These are phyloP conservation scores for Penicillium glabrum DNA, from an alignment of 2,329 filamentous ascomycete genomes.

Conservation along the genomic window DNA sequence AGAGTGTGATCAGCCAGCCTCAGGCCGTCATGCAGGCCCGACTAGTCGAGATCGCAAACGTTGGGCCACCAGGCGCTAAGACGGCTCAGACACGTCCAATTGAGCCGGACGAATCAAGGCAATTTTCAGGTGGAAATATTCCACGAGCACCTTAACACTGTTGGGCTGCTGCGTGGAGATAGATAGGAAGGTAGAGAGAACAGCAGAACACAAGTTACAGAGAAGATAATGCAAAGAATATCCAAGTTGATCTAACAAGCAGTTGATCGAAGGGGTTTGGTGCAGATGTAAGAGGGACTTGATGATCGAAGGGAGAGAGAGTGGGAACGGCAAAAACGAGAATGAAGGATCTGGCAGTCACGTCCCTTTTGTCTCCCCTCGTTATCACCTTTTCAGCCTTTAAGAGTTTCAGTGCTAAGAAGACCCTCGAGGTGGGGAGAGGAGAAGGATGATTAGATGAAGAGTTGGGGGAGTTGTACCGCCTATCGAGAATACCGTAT, in stretches of 20 bases:
- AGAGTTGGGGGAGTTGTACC: slow-evolving; percentile 15
- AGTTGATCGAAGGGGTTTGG: background rate
- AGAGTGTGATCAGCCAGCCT: slow-evolving; percentile 14
- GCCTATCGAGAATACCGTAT: background rate
- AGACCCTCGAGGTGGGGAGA: slow-evolving; percentile 12
- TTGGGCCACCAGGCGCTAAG: slow-evolving; percentile 30
- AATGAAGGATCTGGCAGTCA: slow-evolving; percentile 7
- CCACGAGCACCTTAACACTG: slow-evolving; percentile 4
- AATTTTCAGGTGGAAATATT: slow-evolving; percentile 5
- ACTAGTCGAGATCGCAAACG: slow-evolving; percentile 17
- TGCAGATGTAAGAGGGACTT: background rate
- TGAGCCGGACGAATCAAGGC: slow-evolving; percentile 17
- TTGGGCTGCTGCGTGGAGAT: background rate
- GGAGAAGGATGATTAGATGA: slow-evolving; percentile 2
- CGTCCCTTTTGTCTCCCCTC: slow-evolving; percentile 13
- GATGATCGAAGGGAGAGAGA: background rate
- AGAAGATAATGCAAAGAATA: background rate
- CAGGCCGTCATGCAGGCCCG: slow-evolving; percentile 23
- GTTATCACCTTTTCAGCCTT: background rate
- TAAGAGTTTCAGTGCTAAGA: background rate
- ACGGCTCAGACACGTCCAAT: slow-evolving; percentile 16
- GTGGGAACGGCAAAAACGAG: background rate
- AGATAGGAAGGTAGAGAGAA: background rate
- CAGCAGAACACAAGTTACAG: background rate
- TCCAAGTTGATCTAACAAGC: background rate